Evolutionary conservation across 768 basidiomycete species (phyloP), one percentile per base, ranked within the genome.

Genomic region (Rhodosporidiobolus odoratus): DNA sequence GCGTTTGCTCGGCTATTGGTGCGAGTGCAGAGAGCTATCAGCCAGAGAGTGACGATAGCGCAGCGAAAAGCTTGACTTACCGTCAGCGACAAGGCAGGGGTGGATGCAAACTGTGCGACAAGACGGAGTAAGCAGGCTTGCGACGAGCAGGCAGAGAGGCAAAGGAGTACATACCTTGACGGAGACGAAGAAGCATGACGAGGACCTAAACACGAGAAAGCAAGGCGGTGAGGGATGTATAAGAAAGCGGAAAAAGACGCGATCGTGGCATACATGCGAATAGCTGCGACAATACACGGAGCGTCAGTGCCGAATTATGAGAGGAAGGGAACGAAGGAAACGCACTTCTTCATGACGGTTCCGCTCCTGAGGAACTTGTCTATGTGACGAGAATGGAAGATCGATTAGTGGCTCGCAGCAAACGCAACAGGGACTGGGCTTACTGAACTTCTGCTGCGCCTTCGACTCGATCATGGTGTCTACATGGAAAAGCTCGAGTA

Each of bases 301-400:
- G 34, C 8, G 35, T 23, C 6, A 34, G 9, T 17, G 9, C 7
- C 21, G 43, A 21, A 43, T 8, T 8, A 50, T 19, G 30, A 17
- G 13, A 25, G 34, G 21, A 13, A 23, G 15, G n/a, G 34, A 37
- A 78, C 32, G n/a, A 78, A 68, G 34, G 43, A 56, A 6, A 82
- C 85, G 45, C 76, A 89, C 86, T 90, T 87, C 78, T 90, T 88
- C 37, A 90, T 75, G 9, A 91, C 81, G 0, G 87, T 89, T n/a
- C 85, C 54, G 54, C 16, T 9, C 34, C 82, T 82, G 75, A 88
- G 83, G 79, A 86, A 89, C 74, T 83, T 84, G 68, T 80, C 60
- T 61, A n/a, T 25, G 40, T 4, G 21, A 23, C 3, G 0, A 8
- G 40, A 54, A 19, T 38, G 17, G 23, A 50, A 23, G 25, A 17